Percentiles rank a stretch among this genome's conserved stretches.
Evolutionary conservation across 441 rosid genomes (phyloP).

Genomic region (Jatropha podagrica): DNA sequence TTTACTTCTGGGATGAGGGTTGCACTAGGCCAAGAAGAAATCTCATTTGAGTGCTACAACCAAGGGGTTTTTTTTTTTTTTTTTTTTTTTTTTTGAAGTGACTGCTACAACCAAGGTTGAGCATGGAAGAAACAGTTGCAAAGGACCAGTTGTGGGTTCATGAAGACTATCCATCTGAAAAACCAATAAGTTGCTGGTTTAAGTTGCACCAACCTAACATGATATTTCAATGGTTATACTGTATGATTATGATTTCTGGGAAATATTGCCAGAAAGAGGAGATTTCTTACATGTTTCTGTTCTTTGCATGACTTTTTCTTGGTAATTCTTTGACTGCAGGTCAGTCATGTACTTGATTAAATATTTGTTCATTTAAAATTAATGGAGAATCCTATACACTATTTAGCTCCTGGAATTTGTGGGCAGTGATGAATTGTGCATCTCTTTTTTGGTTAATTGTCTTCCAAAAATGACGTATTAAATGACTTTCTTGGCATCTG

Average conservation of each 20-base stretch:
- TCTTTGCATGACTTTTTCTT: not conserved
- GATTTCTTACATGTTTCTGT: not conserved
- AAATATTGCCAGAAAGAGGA: slow-evolving; percentile 1
- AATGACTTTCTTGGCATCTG: not conserved
- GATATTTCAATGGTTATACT: not conserved
- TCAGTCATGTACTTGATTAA: slow-evolving; percentile 1
- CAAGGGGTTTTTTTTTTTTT: no score
- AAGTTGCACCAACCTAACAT: not conserved
- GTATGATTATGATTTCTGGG: not conserved
- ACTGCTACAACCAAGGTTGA: not conserved
- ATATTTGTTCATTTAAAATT: slow-evolving; percentile 11
- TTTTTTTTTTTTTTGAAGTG: no score
- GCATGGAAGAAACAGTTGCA: not conserved
- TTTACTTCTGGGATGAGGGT: not conserved
- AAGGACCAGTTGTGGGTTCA: not conserved
- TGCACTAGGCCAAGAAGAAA: not conserved
- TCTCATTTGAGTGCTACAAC: not conserved
- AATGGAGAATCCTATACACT: not conserved
- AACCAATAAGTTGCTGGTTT: not conserved
- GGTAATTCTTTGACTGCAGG: slow-evolving; percentile 23
- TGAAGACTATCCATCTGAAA: slow-evolving; percentile 12
- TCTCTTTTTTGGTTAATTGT: not conserved
- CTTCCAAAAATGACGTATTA: not conserved
- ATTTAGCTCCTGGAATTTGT: not conserved
- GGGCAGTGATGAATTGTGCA: not conserved